phyloP scores from a whole-genome alignment of 2,329 filamentous ascomycete species.

The Cladosporium sp. region DNA sequence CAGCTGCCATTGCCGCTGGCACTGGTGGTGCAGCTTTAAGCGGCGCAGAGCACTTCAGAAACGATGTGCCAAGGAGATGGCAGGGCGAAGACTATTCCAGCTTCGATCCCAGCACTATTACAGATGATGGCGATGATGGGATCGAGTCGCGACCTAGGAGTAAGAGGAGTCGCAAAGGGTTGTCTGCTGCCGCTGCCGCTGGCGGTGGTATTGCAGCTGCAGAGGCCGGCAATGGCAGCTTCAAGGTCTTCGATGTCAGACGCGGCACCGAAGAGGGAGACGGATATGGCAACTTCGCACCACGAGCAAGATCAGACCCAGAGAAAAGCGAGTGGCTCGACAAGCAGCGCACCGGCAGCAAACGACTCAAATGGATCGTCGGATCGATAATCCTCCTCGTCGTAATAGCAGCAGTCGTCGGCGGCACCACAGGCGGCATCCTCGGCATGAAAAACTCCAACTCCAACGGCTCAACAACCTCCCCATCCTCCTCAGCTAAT shows the following conservation, averaged over 20 bases:
- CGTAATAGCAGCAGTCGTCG: constrained; percentile 69
- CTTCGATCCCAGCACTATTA: constrained; percentile 77
- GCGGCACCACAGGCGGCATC: constrained; percentile 72
- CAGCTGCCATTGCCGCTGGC: constrained; percentile 19
- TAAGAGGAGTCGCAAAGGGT: constrained; percentile 18
- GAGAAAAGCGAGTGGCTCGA: constrained; percentile 69
- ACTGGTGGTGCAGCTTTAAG: constrained; percentile 5
- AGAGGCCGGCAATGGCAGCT: constrained; percentile 27
- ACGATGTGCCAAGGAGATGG: constrained; percentile 4
- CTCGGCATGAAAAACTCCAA: constrained; percentile 54
- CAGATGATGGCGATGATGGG: constrained; percentile 90
- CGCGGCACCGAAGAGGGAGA: constrained; percentile 43
- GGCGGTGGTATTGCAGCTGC: constrained; percentile 33
- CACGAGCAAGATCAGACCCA: constrained; percentile 34
- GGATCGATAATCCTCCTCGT: constrained; percentile 64
- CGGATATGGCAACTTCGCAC: constrained; percentile 42
- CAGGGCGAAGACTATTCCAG: constrained; percentile 31
- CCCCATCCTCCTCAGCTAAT: constrained; percentile 25
- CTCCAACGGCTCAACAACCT: constrained; percentile 22
- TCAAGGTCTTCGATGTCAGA: constrained; percentile 45
- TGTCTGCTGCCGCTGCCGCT: constrained; percentile 39
- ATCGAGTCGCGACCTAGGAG: constrained; percentile 55
- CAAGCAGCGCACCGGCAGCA: constrained; percentile 61
- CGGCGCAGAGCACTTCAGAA: constrained; percentile 23
- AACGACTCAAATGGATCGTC: constrained; percentile 68